Evolutionary conservation across 495 filamentous ascomycete genomes (phyloP).

Genomic region (Neurospora sp.): DNA sequence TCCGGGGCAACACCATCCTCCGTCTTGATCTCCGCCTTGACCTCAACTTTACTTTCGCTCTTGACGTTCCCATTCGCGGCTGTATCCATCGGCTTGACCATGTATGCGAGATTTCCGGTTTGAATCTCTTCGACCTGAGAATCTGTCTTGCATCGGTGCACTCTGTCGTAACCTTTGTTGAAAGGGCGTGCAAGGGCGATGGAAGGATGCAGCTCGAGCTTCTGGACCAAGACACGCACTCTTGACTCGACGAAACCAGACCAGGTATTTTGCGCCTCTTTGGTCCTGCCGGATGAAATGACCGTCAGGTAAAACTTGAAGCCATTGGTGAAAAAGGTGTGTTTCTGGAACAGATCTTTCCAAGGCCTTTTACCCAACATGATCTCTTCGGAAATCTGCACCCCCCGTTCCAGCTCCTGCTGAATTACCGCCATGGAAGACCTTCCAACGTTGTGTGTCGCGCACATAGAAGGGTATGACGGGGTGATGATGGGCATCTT

Average conservation of each 20-base stretch:
- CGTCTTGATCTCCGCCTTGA: constrained; percentile 33
- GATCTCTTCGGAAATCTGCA: constrained; percentile 72
- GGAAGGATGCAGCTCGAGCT: constrained; percentile 62
- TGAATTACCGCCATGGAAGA: constrained; percentile 80
- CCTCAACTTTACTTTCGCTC: constrained; percentile 49
- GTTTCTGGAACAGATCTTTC: constrained; percentile 79
- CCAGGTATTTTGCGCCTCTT: constrained; percentile 78
- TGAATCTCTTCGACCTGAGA: constrained; percentile 60
- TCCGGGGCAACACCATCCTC: constrained; percentile 3
- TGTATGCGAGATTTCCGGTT: constrained; percentile 59
- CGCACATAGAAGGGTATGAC: constrained; percentile 92
- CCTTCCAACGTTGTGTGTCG: constrained; percentile 82
- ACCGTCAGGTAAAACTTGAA: constrained; percentile 94
- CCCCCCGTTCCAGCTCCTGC: constrained; percentile 68
- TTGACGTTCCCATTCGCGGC: constrained; percentile 26
- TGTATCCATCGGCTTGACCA: constrained; percentile 43
- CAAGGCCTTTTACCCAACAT: constrained; percentile 60
- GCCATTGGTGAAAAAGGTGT: constrained; percentile 82
- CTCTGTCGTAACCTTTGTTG: constrained; percentile 81
- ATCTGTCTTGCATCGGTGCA: constrained; percentile 62
- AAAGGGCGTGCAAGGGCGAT: constrained; percentile 84
- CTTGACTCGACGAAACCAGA: constrained; percentile 90
- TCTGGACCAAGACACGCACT: constrained; percentile 69
- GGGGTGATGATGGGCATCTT: constrained; percentile 97
- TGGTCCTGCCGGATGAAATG: constrained; percentile 73